Conservation (phyloP, 495 filamentous ascomycete species). For the Hypomontagnella monticulosa region DNA sequence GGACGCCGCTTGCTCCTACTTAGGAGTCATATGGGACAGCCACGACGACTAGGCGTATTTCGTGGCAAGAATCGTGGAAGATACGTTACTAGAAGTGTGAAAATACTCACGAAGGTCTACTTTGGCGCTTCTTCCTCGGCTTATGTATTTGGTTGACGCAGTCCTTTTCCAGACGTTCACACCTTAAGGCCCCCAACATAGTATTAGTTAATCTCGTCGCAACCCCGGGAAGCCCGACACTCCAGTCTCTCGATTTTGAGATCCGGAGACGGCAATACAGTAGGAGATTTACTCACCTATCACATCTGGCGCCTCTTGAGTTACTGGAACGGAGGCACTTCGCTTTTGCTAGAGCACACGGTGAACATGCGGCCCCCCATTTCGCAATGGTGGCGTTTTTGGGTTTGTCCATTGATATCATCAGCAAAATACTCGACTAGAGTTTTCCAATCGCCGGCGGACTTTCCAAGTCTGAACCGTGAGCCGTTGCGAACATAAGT, state of each 20-base stretch:
- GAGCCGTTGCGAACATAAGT: slow-evolving; percentile 1
- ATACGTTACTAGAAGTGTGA: slow-evolving; percentile 1
- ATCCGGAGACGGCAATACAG: not conserved
- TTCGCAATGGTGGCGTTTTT: slow-evolving; percentile 39
- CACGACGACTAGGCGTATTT: not conserved
- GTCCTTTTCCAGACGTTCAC: slow-evolving; percentile 48
- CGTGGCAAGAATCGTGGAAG: not conserved
- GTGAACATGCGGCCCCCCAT: slow-evolving; percentile 51
- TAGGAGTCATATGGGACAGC: not conserved
- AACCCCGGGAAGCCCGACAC: not conserved
- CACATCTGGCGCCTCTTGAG: slow-evolving; percentile 33
- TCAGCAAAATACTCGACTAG: not conserved
- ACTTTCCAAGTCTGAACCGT: slow-evolving; percentile 31
- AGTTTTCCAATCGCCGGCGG: slow-evolving; percentile 33
- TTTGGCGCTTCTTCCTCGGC: slow-evolving; percentile 50
- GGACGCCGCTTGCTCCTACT: not conserved
- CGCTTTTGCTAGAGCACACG: slow-evolving; percentile 49
- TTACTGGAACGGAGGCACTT: slow-evolving; percentile 43
- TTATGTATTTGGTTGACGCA: slow-evolving; percentile 45
- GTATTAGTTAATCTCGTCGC: slow-evolving; percentile 17
- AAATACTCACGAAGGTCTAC: slow-evolving; percentile 49
- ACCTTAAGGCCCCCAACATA: slow-evolving; percentile 31
- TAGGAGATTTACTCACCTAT: slow-evolving; percentile 36
- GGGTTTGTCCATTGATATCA: slow-evolving; percentile 28
- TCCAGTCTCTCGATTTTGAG: not conserved